These are phyloP conservation scores for Backusella australiensis DNA, from an alignment of 192 early-diverging fungal species.

Conservation along the genomic window DNA sequence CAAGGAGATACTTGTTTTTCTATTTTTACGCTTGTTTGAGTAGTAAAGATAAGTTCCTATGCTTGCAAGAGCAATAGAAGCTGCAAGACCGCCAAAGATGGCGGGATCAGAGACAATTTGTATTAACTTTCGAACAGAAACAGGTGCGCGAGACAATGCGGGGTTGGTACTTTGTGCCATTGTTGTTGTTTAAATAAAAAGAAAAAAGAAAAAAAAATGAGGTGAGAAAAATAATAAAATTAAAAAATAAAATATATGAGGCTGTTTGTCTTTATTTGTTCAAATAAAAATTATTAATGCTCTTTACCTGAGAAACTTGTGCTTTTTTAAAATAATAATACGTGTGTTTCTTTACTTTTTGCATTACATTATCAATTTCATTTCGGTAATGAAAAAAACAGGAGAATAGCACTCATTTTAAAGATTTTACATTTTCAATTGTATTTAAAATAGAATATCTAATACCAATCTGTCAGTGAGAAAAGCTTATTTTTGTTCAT, in stretches of 20 bases:
- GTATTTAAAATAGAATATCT: too few relatives aligned
- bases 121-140: constrained; percentile 14
- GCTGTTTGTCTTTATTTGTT: background rate
- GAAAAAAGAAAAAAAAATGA: background rate
- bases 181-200: background rate
- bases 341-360: too few relatives aligned
- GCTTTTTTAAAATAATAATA: too few relatives aligned
- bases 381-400: too few relatives aligned
- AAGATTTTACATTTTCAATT: too few relatives aligned
- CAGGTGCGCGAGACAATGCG: constrained; percentile 9
- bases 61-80: background rate
- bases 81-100: constrained; percentile 3
- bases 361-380: too few relatives aligned
- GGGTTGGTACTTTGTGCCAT: constrained; percentile 4
- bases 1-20: too few relatives aligned
- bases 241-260: background rate
- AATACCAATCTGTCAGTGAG: too few relatives aligned
- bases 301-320: too few relatives aligned
- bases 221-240: background rate
- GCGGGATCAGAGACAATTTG: constrained; percentile 18
- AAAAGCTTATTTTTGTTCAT: too few relatives aligned
- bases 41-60: constrained; percentile 13
- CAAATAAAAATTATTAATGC: too few relatives aligned
- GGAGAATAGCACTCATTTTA: too few relatives aligned
- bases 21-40: background rate